A percentile compares a stretch with the other conserved stretches of the same genome.
Conservation (phyloP, 2,329 filamentous ascomycete genomes). For the Pseudopyrenochaeta lycopersici region DNA sequence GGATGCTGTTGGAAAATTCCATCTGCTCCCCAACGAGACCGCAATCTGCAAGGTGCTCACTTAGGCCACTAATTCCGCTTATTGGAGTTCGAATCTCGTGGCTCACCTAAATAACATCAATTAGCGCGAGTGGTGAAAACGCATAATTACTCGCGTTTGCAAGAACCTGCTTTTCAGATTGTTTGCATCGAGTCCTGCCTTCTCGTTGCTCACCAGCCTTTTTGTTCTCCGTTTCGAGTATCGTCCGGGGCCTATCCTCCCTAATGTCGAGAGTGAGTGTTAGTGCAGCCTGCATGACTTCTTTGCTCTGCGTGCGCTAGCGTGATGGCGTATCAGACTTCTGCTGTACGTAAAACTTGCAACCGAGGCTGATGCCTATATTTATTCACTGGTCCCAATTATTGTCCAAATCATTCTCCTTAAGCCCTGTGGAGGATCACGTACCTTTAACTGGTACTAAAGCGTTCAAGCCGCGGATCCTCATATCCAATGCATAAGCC, state of each 20-base stretch:
- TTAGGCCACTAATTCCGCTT: conserved; percentile 17
- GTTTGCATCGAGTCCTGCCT: conserved; percentile 10
- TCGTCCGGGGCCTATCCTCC: conserved; percentile 9
- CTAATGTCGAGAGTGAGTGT: conserved; percentile 14
- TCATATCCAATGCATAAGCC: too few relatives aligned
- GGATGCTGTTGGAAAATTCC: conserved; percentile 58
- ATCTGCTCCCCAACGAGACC: conserved; percentile 7
- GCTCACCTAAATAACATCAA: conserved; percentile 10
- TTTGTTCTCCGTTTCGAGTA: conserved; percentile 9
- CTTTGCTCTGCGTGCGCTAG: too few relatives aligned
- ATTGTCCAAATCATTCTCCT: too few relatives aligned
- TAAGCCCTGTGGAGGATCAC: too few relatives aligned
- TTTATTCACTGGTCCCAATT: too few relatives aligned
- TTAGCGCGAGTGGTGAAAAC: background rate
- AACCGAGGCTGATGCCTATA: too few relatives aligned
- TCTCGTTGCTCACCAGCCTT: conserved; percentile 8
- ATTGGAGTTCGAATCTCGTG: conserved; percentile 20
- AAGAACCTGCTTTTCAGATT: conserved; percentile 16
- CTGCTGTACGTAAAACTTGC: too few relatives aligned
- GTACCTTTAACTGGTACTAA: too few relatives aligned
- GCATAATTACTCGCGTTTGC: conserved; percentile 14
- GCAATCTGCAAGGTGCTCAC: conserved; percentile 12
- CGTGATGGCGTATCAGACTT: too few relatives aligned
- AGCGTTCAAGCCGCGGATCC: too few relatives aligned
- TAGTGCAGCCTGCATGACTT: conserved; percentile 5